phyloP scores from a whole-genome alignment of 495 filamentous ascomycete genomes.

The Penicillium chermesinum region DNA sequence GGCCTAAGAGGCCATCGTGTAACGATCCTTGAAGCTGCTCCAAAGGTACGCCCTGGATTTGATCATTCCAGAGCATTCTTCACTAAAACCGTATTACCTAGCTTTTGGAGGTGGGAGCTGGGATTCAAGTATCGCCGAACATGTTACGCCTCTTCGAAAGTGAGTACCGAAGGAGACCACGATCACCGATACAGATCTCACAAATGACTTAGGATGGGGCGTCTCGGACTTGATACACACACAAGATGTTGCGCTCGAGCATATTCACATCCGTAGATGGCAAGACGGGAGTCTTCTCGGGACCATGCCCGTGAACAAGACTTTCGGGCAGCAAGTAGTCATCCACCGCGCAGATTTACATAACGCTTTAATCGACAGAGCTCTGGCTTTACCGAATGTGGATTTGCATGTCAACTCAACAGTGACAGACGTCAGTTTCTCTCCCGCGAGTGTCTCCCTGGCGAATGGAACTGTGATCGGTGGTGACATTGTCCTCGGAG shows the following conservation, averaged over 20 bases:
- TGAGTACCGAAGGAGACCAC: conserved; percentile 12
- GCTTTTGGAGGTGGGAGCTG: conserved; percentile 64
- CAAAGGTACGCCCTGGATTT: conserved; percentile 20
- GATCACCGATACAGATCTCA: too few species aligned
- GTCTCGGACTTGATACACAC: conserved; percentile 36
- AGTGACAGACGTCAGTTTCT: conserved; percentile 30
- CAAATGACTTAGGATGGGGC: conserved; percentile 44
- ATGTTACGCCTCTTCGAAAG: conserved; percentile 65
- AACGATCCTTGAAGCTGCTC: conserved; percentile 34
- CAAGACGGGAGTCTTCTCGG: conserved; percentile 34
- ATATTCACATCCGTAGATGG: conserved; percentile 43
- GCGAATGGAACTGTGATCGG: conserved; percentile 28
- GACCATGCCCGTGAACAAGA: conserved; percentile 38
- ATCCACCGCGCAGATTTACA: conserved; percentile 44
- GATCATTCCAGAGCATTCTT: not conserved
- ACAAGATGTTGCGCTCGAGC: conserved; percentile 35
- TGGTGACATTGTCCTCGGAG: conserved; percentile 41
- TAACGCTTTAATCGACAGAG: conserved; percentile 35
- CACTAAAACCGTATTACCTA: conserved; percentile 12
- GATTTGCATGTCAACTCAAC: conserved; percentile 30
- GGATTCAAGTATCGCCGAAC: conserved; percentile 76
- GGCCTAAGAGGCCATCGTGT: conserved; percentile 48
- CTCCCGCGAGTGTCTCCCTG: conserved; percentile 29
- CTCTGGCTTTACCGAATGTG: conserved; percentile 32
- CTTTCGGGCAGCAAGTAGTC: conserved; percentile 37